Percentiles rank a stretch among this genome's conserved stretches.
Conservation (phyloP, 495 filamentous ascomycete genomes). For the Hypoxylon trugodes region DNA sequence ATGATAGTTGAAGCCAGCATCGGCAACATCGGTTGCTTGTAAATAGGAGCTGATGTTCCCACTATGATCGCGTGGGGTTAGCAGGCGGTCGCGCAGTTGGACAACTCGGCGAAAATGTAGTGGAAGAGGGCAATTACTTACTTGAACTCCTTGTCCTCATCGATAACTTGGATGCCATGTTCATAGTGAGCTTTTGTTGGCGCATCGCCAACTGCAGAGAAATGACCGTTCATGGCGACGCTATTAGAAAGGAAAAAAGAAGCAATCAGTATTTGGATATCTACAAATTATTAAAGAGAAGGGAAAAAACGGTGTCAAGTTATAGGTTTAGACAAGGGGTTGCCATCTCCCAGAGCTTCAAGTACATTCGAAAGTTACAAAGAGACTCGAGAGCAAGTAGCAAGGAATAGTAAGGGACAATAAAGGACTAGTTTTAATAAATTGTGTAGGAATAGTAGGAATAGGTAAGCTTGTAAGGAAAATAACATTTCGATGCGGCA, state of each 20-base stretch:
- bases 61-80: conserved; percentile 56
- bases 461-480: too few species aligned
- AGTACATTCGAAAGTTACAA: conserved; percentile 8
- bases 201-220: conserved; percentile 77
- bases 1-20: conserved; percentile 97
- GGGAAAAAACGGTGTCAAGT: too few species aligned
- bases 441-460: conserved; percentile 34
- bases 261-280: conserved; percentile 24
- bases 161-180: conserved; percentile 95
- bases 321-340: conserved; percentile 19
- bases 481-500: conserved; percentile 32
- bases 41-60: conserved; percentile 84
- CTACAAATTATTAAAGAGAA: too few species aligned
- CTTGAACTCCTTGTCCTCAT: conserved; percentile 97
- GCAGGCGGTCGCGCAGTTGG: conserved; percentile 2
- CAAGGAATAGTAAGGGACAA: conserved; percentile 15
- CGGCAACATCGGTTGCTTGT: conserved; percentile 75
- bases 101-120: conserved; percentile 15
- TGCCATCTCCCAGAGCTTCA: conserved; percentile 29
- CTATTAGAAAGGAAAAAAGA: conserved; percentile 7
- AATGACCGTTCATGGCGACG: conserved; percentile 81
- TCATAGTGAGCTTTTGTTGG: conserved; percentile 75
- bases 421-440: too few species aligned
- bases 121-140: conserved; percentile 54
- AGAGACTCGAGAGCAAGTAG: background rate